Conservation (phyloP, 1,139 yeast genomes). For the Kluyveromyces sp. region DNA sequence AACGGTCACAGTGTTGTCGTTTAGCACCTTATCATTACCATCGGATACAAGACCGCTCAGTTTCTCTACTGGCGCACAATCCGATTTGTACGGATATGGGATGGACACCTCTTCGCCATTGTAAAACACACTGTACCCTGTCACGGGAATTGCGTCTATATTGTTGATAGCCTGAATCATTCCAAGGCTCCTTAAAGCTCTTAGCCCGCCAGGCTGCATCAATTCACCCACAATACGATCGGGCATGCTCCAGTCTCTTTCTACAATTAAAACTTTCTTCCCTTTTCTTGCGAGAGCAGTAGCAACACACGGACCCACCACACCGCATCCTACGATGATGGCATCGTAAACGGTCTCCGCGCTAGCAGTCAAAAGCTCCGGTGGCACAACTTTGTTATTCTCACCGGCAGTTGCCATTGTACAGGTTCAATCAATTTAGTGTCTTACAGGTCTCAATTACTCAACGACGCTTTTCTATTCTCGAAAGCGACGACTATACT, state of each 20-base stretch:
- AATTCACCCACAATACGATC: conserved; percentile 96
- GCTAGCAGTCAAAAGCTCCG: conserved; percentile 25
- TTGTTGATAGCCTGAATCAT: conserved; percentile 71
- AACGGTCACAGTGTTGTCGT: conserved; percentile 44
- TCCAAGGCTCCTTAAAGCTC: conserved; percentile 74
- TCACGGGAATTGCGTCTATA: conserved; percentile 71
- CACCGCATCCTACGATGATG: conserved; percentile 79
- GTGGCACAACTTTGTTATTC: conserved; percentile 2
- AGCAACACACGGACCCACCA: conserved; percentile 90
- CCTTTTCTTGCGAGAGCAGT: conserved; percentile 89
- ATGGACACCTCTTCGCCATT: conserved; percentile 49
- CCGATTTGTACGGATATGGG: conserved; percentile 65
- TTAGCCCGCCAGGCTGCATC: conserved; percentile 90
- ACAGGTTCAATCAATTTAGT: too few relatives aligned
- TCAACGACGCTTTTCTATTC: too few relatives aligned
- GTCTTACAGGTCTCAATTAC: too few relatives aligned
- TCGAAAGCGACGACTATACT: too few relatives aligned
- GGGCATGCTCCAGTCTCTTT: conserved; percentile 86
- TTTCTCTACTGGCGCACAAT: conserved; percentile 41
- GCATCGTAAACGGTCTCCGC: conserved; percentile 34
- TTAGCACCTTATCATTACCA: conserved; percentile 47
- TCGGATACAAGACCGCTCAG: conserved; percentile 48
- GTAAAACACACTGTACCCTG: conserved; percentile 77
- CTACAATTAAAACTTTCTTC: conserved; percentile 58
- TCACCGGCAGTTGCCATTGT: neutral